Conservation (phyloP, 257 asterid species). For the Anisodus tanguticus region DNA sequence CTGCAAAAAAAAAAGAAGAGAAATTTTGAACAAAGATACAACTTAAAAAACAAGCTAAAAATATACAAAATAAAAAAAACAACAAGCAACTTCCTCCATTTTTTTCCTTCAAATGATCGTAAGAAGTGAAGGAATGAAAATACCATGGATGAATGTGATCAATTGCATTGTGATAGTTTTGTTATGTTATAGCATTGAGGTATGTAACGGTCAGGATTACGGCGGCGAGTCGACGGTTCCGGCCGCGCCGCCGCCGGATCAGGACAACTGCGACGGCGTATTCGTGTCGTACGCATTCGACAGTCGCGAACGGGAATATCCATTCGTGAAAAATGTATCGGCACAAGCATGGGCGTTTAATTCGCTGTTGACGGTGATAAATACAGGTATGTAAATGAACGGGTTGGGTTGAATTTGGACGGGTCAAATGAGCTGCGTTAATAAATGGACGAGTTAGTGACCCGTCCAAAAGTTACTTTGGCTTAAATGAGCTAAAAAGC, state of each 20-base stretch:
- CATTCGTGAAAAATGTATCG: slow-evolving; percentile 67
- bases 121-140: slow-evolving; percentile 41
- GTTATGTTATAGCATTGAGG: slow-evolving; percentile 28
- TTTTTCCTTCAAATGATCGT: slow-evolving; percentile 6
- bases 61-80: neutral
- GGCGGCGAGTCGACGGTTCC: slow-evolving; percentile 28
- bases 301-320: slow-evolving; percentile 74
- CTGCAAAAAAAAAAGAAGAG: neutral
- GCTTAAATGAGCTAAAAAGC: too few species aligned
- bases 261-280: slow-evolving; percentile 67
- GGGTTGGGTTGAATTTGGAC: too few species aligned
- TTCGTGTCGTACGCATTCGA: slow-evolving; percentile 60
- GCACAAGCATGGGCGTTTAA: slow-evolving; percentile 89
- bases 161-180: slow-evolving; percentile 38
- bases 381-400: slow-evolving; percentile 46
- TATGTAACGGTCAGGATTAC: slow-evolving; percentile 53
- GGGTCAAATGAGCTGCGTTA: too few species aligned
- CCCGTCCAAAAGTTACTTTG: too few species aligned
- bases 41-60: neutral
- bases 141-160: slow-evolving; percentile 43
- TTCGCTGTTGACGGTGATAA: slow-evolving; percentile 52
- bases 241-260: slow-evolving; percentile 55
- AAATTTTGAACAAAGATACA: too few species aligned
- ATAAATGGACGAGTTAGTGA: too few species aligned
- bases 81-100: neutral